These are phyloP conservation scores for Lachnellula arida DNA, from an alignment of 2,329 filamentous ascomycete genomes.

Conservation along the genomic window DNA sequence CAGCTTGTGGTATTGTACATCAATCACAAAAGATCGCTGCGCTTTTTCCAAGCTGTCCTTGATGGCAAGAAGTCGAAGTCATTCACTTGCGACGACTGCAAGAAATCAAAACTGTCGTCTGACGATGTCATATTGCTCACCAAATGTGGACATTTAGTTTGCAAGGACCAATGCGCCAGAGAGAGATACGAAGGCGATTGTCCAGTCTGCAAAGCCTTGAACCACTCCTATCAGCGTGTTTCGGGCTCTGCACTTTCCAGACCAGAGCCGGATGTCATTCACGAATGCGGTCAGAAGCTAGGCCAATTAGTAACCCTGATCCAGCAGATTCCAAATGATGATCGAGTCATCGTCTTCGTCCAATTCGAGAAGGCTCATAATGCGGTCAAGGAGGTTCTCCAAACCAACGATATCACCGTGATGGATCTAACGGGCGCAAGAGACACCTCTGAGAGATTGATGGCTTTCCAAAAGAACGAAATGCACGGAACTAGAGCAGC, in stretches of 20 bases:
- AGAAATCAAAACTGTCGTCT: not conserved
- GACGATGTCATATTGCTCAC: conserved; percentile 37
- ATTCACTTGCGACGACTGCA: not conserved
- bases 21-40: not conserved
- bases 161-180: conserved; percentile 12
- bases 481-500: conserved; percentile 26
- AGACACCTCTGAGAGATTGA: conserved; percentile 33
- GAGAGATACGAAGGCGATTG: not conserved
- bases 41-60: not conserved
- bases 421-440: conserved; percentile 34
- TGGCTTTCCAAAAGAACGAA: conserved; percentile 36
- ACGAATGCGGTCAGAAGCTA: conserved; percentile 43
- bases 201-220: not conserved
- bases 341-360: conserved; percentile 53
- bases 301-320: conserved; percentile 43
- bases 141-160: conserved; percentile 49
- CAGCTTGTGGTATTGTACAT: not conserved
- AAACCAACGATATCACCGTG: conserved; percentile 27
- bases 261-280: not conserved
- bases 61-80: not conserved
- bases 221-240: not conserved
- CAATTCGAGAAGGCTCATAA: conserved; percentile 38
- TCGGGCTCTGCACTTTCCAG: not conserved
- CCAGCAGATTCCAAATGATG: conserved; percentile 33
- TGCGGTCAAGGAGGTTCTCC: conserved; percentile 33